Percentiles rank a stretch among this genome's conserved stretches.
phyloP scores from a whole-genome alignment of 768 basidiomycete genomes.

The Suillus americanus region DNA sequence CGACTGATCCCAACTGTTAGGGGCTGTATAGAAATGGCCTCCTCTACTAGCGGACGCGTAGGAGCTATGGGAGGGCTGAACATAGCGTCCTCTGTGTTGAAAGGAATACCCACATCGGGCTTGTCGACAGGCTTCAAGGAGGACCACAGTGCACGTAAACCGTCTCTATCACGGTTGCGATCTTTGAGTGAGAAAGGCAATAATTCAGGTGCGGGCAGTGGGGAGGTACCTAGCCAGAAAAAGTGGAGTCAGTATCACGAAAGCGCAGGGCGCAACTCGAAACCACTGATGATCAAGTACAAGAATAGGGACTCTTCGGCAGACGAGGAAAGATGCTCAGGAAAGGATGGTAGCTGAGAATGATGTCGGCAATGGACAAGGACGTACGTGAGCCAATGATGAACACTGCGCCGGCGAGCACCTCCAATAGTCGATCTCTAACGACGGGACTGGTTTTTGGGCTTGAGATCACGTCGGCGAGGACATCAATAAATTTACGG shows the following conservation, averaged over 20 bases:
- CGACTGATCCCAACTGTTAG: too few relatives aligned
- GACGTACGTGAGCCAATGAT: constrained; percentile 26
- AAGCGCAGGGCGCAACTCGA: neutral
- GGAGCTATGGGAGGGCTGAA: constrained; percentile 60
- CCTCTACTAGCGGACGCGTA: neutral
- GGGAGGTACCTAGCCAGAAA: too few relatives aligned
- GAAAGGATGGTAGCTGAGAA: neutral
- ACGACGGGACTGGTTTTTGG: constrained; percentile 75
- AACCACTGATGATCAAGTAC: too few relatives aligned
- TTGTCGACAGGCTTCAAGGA: constrained; percentile 79
- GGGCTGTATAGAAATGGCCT: too few relatives aligned
- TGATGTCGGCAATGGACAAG: neutral
- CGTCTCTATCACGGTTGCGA: constrained; percentile 40
- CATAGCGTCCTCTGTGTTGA: constrained; percentile 78
- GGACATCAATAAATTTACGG: constrained; percentile 74
- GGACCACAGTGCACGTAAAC: constrained; percentile 78
- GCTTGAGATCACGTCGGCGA: constrained; percentile 71
- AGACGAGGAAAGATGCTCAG: neutral
- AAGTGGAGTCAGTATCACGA: neutral
- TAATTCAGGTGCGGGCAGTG: too few relatives aligned
- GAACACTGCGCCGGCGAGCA: constrained; percentile 82
- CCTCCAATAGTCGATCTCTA: constrained; percentile 73
- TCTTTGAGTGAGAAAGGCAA: constrained; percentile 14
- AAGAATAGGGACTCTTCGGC: too few relatives aligned
- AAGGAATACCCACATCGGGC: constrained; percentile 79